Evolutionary conservation across 2,329 filamentous ascomycete genomes (phyloP).

Genomic region (Stachybotrys elegans): DNA sequence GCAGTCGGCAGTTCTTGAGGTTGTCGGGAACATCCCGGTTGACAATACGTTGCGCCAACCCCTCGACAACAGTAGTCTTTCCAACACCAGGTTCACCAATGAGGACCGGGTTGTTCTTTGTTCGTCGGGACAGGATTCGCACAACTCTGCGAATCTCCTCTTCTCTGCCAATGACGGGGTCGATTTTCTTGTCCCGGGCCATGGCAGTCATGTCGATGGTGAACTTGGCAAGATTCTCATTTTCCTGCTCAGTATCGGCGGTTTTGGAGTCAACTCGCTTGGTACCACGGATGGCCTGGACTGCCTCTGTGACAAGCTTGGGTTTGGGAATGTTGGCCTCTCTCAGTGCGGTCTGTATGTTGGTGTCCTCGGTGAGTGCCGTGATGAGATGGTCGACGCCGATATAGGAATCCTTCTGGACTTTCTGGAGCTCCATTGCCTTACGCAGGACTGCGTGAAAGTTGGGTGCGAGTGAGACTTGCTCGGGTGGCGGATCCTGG

Average conservation of each 20-base stretch:
- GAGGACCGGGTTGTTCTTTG: slow-evolving; percentile 97
- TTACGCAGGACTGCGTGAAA: slow-evolving; percentile 79
- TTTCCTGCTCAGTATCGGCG: slow-evolving; percentile 85
- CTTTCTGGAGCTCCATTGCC: slow-evolving; percentile 86
- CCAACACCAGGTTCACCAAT: slow-evolving; percentile 98
- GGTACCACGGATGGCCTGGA: slow-evolving; percentile 86
- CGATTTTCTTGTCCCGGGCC: slow-evolving; percentile 95
- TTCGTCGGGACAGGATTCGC: slow-evolving; percentile 84
- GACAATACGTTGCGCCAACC: slow-evolving; percentile 90
- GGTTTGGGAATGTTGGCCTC: slow-evolving; percentile 89
- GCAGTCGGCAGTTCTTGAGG: slow-evolving; percentile 84
- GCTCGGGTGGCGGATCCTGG: slow-evolving; percentile 91
- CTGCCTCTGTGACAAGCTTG: slow-evolving; percentile 85
- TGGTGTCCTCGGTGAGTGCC: slow-evolving; percentile 71
- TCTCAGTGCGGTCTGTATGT: slow-evolving; percentile 68
- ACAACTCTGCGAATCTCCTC: slow-evolving; percentile 92
- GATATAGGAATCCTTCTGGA: slow-evolving; percentile 94
- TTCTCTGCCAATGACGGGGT: slow-evolving; percentile 93
- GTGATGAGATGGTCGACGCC: slow-evolving; percentile 93
- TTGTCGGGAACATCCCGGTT: slow-evolving; percentile 96
- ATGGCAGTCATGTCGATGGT: slow-evolving; percentile 97
- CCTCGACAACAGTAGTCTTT: slow-evolving; percentile 97
- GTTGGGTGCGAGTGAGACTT: slow-evolving; percentile 73
- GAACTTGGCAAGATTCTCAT: slow-evolving; percentile 95
- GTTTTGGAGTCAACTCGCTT: slow-evolving; percentile 94